These are phyloP conservation scores for Aspergillus sclerotiicarbonarius DNA, from an alignment of 495 filamentous ascomycete genomes.

Conservation along the genomic window DNA sequence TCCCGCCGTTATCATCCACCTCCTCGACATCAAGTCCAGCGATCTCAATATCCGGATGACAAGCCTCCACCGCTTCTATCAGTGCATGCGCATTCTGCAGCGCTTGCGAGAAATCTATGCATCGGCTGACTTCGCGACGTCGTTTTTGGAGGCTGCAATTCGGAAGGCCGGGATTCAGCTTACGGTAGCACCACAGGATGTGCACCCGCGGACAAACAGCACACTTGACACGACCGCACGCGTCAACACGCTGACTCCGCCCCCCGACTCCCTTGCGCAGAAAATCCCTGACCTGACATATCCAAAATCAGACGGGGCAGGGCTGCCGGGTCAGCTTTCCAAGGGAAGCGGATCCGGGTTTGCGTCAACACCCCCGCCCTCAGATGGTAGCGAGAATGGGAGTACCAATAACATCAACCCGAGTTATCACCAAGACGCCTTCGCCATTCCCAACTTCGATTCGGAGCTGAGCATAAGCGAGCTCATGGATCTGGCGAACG, in stretches of 20 bases:
- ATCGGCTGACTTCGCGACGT: slow-evolving; percentile 80
- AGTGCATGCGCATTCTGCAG: slow-evolving; percentile 83
- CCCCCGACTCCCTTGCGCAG: slow-evolving; percentile 45
- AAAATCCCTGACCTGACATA: slow-evolving; percentile 46
- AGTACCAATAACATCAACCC: slow-evolving; percentile 45
- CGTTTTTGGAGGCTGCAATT: slow-evolving; percentile 81
- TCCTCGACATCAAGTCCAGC: slow-evolving; percentile 82
- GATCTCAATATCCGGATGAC: slow-evolving; percentile 63
- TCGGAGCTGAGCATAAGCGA: slow-evolving; percentile 44
- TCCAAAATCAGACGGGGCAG: slow-evolving; percentile 26
- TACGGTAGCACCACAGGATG: slow-evolving; percentile 40
- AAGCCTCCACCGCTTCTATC: slow-evolving; percentile 72
- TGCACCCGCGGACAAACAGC: slow-evolving; percentile 27
- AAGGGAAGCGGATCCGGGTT: slow-evolving; percentile 26
- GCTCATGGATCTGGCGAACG: slow-evolving; percentile 47
- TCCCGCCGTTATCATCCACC: slow-evolving; percentile 86
- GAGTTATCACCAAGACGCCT: slow-evolving; percentile 30
- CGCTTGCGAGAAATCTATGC: slow-evolving; percentile 80
- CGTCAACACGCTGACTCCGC: slow-evolving; percentile 39
- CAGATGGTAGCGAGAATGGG: slow-evolving; percentile 46
- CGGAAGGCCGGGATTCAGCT: slow-evolving; percentile 70
- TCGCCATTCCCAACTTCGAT: slow-evolving; percentile 34
- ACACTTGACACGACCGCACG: slow-evolving; percentile 27
- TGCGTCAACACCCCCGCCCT: slow-evolving; percentile 44
- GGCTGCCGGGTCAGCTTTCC: slow-evolving; percentile 14